Evolutionary conservation across 805 yeast genomes (phyloP), one percentile per base, ranked within the genome.

Genomic region (Monosporozyma yasuniensis): DNA sequence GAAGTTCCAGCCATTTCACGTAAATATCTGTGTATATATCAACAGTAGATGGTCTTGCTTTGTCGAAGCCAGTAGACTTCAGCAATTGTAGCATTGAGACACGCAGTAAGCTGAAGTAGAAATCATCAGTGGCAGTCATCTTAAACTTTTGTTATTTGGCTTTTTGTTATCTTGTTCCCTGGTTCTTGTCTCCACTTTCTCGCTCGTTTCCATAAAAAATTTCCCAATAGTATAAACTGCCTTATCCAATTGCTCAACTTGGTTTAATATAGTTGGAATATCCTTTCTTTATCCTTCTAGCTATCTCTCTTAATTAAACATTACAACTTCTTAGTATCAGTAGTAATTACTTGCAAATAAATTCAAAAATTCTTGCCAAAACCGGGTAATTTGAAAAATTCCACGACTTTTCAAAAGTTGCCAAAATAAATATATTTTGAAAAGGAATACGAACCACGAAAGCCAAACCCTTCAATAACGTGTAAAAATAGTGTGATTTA

Each of bases 11-110:
- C 61, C 81, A 83, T 50, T 84, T 75, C 16, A 85, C 69, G 61
- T 84, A 80, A 1, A 91, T 60, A 59, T 89, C 96, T 0, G 95
- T 82, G n/a, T 89, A 56, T 2, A 81, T 75, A 60, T 88, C 90
- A 9, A 91, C 71, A 1, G 84, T 77, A 7, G 79, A 72, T 7
- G 91, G 86, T 47, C 81, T 74, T 54, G 90, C 81, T 57, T 81
- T 76, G 53, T 87, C 96, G 59, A 89, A 87, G 0, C 99, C 99
- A 28, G 81, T 78, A 0, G 93, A 80, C 53, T 87, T 80, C 47
- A 91, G 73, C 50, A 72, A 63, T 61, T 79, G 84, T 45, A 77
- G 70, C 53, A 77, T 70, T 0, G 81, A 70, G 43, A 79, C 67
- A 37, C 81, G 65, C 30, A 76, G 65, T 16, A 78, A 61, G 7